phyloP scores from a whole-genome alignment of 2,329 filamentous ascomycete genomes.

The Claviceps arundinis region DNA sequence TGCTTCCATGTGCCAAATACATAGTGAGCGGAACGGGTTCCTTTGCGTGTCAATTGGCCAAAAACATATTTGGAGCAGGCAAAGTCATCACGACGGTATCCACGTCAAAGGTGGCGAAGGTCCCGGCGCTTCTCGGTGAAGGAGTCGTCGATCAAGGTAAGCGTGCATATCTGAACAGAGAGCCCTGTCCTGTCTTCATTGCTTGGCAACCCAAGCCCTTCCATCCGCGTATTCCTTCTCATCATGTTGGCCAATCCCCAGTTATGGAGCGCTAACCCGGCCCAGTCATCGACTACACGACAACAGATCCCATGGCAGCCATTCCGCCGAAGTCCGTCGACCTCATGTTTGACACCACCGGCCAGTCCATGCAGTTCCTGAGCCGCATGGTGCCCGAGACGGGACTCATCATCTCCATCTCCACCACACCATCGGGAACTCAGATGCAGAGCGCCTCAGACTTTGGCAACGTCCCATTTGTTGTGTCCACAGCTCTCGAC shows the following conservation, averaged over 20 bases:
- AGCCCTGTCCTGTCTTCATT: not conserved
- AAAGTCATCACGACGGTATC: slow-evolving; percentile 33
- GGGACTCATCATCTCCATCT: slow-evolving; percentile 23
- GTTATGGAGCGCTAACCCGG: not conserved
- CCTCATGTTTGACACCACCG: slow-evolving; percentile 29
- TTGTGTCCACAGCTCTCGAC: slow-evolving; percentile 15
- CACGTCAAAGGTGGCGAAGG: slow-evolving; percentile 24
- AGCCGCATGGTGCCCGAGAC: slow-evolving; percentile 21
- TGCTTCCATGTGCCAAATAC: not conserved
- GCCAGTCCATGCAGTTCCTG: slow-evolving; percentile 20
- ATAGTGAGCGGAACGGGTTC: slow-evolving; percentile 14
- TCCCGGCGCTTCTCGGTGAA: slow-evolving; percentile 24
- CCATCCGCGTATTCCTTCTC: not conserved
- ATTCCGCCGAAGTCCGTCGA: slow-evolving; percentile 24
- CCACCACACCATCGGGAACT: slow-evolving; percentile 21
- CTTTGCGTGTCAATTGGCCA: slow-evolving; percentile 26
- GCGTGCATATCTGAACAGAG: not conserved
- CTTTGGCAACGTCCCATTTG: slow-evolving; percentile 13
- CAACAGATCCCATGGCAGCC: slow-evolving; percentile 7
- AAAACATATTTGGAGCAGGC: slow-evolving; percentile 27
- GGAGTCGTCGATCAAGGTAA: slow-evolving; percentile 22
- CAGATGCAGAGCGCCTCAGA: slow-evolving; percentile 19
- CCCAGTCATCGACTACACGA: slow-evolving; percentile 14
- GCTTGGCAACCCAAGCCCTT: too few species aligned
- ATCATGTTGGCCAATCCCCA: too few species aligned